Conservation (phyloP, 345 rosid genomes). For the Citrus inodora region DNA sequence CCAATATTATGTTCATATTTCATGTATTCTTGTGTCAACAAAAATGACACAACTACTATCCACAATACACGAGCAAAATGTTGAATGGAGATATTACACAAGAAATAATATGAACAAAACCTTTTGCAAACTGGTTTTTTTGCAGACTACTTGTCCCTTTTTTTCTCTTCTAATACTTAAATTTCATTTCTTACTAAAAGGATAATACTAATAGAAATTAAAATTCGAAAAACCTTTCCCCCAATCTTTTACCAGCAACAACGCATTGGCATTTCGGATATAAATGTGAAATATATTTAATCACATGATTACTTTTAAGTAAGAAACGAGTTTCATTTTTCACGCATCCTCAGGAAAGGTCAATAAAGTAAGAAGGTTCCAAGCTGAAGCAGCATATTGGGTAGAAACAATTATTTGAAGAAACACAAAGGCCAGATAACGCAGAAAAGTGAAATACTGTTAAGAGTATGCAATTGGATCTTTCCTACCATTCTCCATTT, state of each 20-base stretch:
- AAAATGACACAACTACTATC: not conserved
- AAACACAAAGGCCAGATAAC: not conserved
- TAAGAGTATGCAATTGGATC: not conserved
- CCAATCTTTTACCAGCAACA: not conserved
- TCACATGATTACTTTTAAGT: not conserved
- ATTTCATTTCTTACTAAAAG: not conserved
- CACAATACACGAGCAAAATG: not conserved
- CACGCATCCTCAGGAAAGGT: not conserved
- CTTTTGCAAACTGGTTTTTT: not conserved
- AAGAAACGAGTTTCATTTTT: not conserved
- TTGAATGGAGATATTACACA: not conserved
- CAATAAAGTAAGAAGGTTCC: not conserved
- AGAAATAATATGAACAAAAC: not conserved
- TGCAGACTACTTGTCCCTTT: not conserved
- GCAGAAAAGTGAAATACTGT: not conserved
- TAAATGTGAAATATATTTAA: not conserved
- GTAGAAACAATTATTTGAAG: not conserved
- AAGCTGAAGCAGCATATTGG: not conserved
- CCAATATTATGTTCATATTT: not conserved
- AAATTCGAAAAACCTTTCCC: not conserved
- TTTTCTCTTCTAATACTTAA: not conserved
- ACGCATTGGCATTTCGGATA: not conserved
- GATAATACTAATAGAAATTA: too few species aligned
- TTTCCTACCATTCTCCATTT: slow-evolving; percentile 92
- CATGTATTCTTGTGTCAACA: not conserved